Evolutionary conservation across 192 early-diverging fungal genomes (phyloP), one percentile per base, ranked within the genome.

Genomic region (Physocladia obscura): DNA sequence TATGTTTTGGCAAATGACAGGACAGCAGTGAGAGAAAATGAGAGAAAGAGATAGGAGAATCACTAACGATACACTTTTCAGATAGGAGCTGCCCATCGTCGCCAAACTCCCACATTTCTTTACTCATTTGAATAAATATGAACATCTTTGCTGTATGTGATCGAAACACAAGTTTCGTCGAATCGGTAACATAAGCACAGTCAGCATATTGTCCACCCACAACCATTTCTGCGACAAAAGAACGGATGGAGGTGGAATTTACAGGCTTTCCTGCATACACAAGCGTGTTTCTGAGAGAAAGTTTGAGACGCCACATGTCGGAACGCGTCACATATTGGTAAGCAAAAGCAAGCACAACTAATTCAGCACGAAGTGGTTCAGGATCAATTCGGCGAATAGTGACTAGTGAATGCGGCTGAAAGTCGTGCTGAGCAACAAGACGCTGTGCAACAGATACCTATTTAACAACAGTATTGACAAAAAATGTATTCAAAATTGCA

Each of bases 61-160:
- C n/a, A n/a, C n/a, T n/a, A n/a, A n/a, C 22, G 40, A 62, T 44
- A 3, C 89, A 91, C 75, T 93, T 94, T 77, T 96, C 96, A 80
- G 92, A 96, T 75, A 89, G 94, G 26, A 98, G 77, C 73, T 97
- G 93, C 5, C 95, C 94, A 70, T 98, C 95, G 69, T 97, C 95
- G 57, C 94, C 94, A 84, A 96, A 97, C 38, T 94, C 89, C 91
- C 92, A 95, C 94, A 97, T 98, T 79, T 98, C 96, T 49, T 87
- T 86, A 32, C 89, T 91, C 93, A 98, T 93, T 79, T 98, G 96
- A 22, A 98, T 88, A 74, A 96, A 94, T 17, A 98, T 86, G 72
- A 94, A 96, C 55, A 90, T 93, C 62, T 95, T 93, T 11, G 94
- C 95, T 0, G 94, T 94, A 65, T 93, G 93, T 11, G 96, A 97